Base-by-base conservation (phyloP, 441 rosid species). In the Dalechampia spathulata region DNA sequence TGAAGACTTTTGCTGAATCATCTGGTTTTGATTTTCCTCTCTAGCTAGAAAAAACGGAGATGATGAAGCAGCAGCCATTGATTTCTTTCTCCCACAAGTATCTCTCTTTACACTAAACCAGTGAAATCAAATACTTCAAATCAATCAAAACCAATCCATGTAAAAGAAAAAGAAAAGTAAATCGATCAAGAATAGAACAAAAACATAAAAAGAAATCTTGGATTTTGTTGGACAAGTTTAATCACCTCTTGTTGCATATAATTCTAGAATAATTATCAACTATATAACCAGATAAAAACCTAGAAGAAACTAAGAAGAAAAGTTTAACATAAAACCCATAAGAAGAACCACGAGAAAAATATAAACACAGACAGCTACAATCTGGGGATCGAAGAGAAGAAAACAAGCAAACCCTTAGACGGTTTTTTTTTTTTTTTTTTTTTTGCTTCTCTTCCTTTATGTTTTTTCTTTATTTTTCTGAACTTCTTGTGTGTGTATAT, bases 1-100 rank as follows among this genome's bases (percentile, higher is more conserved):
- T 47, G 85, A 67, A 42, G 81, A 75, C 66, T 68, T 78, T 17
- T 72, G 81, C 34, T 68, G 83, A 52, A 67, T 70, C 66, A 77
- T 57, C 68, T 68, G 82, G 63, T 73, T 63, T 49, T 74, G 83
- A 62, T 75, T 77, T 28, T 82, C 90, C 49, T 80, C 85, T 47
- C 78, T 75, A 53, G 64, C 13, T 41, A 42, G 70, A 50, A 82
- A 86, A 67, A 83, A 86, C 10, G 72, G 71, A 12, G 89, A 76
- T 0, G 91, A 82, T 19, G 96, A 82, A 19, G 94, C 78, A 28
- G 91, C 78, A 38, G 89, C 88, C 94, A 82, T 78, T 66, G 2
- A 4, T 40, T 11, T n/a, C 23, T 42, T n/a, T n/a, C n/a, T n/a
- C n/a, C n/a, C n/a, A n/a, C n/a, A n/a, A n/a, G n/a, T n/a, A n/a